Evolutionary conservation across 352 stramenopile species (phyloP).

Genomic region (Globisporangium canariense): DNA sequence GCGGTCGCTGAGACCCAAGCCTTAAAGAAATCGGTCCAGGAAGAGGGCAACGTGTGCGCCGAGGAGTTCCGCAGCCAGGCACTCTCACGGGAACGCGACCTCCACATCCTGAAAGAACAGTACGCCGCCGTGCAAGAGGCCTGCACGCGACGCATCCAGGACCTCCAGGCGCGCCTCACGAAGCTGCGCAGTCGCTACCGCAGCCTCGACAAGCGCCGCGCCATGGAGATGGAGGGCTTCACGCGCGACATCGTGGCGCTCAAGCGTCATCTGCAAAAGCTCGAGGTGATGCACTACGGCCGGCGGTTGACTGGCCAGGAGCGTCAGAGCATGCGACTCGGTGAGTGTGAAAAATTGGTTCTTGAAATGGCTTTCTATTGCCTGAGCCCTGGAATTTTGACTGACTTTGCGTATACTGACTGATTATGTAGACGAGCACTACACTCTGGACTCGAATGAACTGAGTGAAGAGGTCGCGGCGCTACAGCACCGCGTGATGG

Average conservation of each 20-base stretch:
- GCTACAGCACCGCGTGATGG: slow-evolving; percentile 58
- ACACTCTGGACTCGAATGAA: slow-evolving; percentile 52
- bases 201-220: slow-evolving; percentile 57
- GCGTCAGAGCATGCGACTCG: slow-evolving; percentile 39
- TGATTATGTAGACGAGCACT: slow-evolving; percentile 35
- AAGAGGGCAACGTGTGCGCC: slow-evolving; percentile 54
- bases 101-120: slow-evolving; percentile 74
- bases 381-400: neutral
- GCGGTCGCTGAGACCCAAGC: slow-evolving; percentile 43
- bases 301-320: slow-evolving; percentile 41
- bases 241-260: slow-evolving; percentile 57
- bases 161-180: slow-evolving; percentile 63
- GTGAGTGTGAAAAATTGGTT: slow-evolving; percentile 15
- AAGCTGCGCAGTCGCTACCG: slow-evolving; percentile 59
- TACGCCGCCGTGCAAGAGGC: slow-evolving; percentile 72
- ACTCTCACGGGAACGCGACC: slow-evolving; percentile 54
- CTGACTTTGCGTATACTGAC: neutral
- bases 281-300: slow-evolving; percentile 71
- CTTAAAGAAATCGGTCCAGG: slow-evolving; percentile 38
- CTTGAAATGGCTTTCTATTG: neutral
- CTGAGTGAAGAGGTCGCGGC: slow-evolving; percentile 59
- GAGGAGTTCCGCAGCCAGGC: slow-evolving; percentile 58
- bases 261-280: slow-evolving; percentile 64
- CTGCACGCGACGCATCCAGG: slow-evolving; percentile 62
- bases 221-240: slow-evolving; percentile 86